phyloP scores from a whole-genome alignment of 192 early-diverging fungal species.

The Podochytrium sp. region DNA sequence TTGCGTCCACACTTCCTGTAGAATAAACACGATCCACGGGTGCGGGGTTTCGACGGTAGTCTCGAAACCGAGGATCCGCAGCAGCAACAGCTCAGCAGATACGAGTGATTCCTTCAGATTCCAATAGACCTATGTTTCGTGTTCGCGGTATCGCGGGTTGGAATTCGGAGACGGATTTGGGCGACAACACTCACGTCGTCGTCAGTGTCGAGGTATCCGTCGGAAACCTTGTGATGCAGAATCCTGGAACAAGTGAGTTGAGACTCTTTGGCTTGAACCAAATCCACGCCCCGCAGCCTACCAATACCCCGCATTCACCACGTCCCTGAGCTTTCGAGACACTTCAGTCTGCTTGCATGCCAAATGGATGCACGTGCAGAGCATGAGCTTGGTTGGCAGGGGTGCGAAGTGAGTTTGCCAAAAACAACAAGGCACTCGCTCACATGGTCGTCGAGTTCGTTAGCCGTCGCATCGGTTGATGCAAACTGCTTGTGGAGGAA shows the following conservation, averaged over 20 bases:
- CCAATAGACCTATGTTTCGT: constrained; percentile 23
- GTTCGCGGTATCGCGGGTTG: neutral
- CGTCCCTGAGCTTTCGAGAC: constrained; percentile 29
- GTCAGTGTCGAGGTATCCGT: constrained; percentile 21
- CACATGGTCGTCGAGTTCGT: neutral
- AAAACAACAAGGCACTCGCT: neutral
- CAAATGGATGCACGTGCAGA: constrained; percentile 18
- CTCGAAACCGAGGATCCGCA: constrained; percentile 28
- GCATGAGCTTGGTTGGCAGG: too few species aligned
- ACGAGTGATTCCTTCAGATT: constrained; percentile 32
- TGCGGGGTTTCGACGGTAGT: constrained; percentile 29
- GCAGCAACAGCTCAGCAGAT: constrained; percentile 23
- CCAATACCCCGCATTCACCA: constrained; percentile 29
- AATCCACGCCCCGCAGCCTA: too few species aligned
- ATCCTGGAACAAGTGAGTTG: neutral
- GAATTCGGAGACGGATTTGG: neutral
- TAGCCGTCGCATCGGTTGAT: neutral
- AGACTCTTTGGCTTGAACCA: neutral
- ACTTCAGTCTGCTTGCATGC: constrained; percentile 32
- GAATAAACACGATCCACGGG: neutral
- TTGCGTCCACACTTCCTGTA: constrained; percentile 11
- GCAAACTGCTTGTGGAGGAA: neutral
- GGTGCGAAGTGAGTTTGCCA: neutral
- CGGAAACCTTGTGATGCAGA: neutral
- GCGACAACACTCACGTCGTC: constrained; percentile 15